Evolutionary conservation across 805 yeast species (phyloP).

Genomic region (Candida cerambycidarum): DNA sequence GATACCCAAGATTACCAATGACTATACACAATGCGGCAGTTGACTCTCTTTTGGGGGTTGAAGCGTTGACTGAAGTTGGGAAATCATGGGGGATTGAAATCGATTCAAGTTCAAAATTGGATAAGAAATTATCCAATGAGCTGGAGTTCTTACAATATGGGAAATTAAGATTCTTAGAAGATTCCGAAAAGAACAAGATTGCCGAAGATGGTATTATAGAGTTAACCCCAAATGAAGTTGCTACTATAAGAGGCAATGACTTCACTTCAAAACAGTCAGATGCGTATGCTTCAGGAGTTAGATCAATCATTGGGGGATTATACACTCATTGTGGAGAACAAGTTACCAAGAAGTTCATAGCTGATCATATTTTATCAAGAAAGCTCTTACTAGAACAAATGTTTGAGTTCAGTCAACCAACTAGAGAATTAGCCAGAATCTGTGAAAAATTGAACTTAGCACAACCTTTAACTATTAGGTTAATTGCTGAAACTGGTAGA

Average conservation of each 20-base stretch:
- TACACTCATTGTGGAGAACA: constrained; percentile 71
- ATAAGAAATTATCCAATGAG: constrained; percentile 67
- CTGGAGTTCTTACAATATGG: constrained; percentile 69
- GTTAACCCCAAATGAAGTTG: constrained; percentile 27
- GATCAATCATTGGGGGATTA: constrained; percentile 80
- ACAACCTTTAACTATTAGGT: constrained; percentile 69
- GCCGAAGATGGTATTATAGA: constrained; percentile 52
- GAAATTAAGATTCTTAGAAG: constrained; percentile 53
- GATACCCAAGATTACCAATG: constrained; percentile 89
- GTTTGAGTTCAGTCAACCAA: constrained; percentile 82
- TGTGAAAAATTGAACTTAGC: constrained; percentile 74
- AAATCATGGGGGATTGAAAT: constrained; percentile 86
- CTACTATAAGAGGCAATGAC: constrained; percentile 16
- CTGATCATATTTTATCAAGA: constrained; percentile 77
- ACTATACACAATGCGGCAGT: constrained; percentile 73
- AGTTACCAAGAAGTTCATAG: constrained; percentile 65
- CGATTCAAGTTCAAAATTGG: constrained; percentile 62
- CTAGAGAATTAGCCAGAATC: constrained; percentile 74
- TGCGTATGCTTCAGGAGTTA: constrained; percentile 68
- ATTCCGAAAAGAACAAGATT: constrained; percentile 27
- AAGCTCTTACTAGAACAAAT: constrained; percentile 70
- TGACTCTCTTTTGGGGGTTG: constrained; percentile 70
- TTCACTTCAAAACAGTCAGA: constrained; percentile 38
- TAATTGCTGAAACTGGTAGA: constrained; percentile 93
- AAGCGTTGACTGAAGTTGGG: constrained; percentile 65